Evolutionary conservation across 1,284 basidiomycete genomes (phyloP).

Genomic region (Pascua sp.): DNA sequence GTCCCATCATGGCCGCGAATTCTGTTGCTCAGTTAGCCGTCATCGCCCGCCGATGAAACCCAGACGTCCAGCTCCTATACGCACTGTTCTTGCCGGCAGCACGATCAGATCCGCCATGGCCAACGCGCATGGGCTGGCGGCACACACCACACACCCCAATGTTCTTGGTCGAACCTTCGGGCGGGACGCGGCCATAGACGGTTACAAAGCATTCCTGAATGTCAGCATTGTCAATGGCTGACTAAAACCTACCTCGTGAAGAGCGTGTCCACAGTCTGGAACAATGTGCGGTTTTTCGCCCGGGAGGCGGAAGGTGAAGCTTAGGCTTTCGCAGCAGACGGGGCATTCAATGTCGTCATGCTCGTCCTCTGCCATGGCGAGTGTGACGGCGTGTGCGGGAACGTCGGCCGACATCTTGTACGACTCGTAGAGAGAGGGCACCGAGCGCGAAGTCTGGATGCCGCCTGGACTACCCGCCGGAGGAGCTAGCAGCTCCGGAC

Average conservation of each 20-base stretch:
- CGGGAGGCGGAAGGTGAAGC: slow-evolving; percentile 55
- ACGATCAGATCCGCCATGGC: slow-evolving; percentile 53
- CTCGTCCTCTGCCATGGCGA: slow-evolving; percentile 37
- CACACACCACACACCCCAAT: slow-evolving; percentile 96
- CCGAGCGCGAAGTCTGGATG: slow-evolving; percentile 21
- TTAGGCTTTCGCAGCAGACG: slow-evolving; percentile 48
- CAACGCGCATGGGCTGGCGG: slow-evolving; percentile 85
- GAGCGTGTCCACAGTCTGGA: slow-evolving; percentile 92
- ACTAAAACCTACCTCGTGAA: slow-evolving; percentile 71
- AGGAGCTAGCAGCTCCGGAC: slow-evolving; percentile 3
- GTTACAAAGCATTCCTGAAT: slow-evolving; percentile 85
- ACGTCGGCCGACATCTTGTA: slow-evolving; percentile 13
- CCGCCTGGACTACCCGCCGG: neutral
- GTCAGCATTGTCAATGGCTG: slow-evolving; percentile 1
- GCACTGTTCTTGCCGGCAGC: slow-evolving; percentile 79
- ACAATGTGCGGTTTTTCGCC: slow-evolving; percentile 97
- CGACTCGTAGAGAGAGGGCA: slow-evolving; percentile 26
- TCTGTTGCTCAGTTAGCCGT: slow-evolving; percentile 53
- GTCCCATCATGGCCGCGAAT: slow-evolving; percentile 80
- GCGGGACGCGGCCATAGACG: slow-evolving; percentile 87
- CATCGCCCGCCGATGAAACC: neutral
- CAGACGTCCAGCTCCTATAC: slow-evolving; percentile 41
- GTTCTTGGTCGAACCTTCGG: slow-evolving; percentile 61
- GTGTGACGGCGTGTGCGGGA: slow-evolving; percentile 37
- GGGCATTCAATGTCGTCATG: slow-evolving; percentile 45